Evolutionary conservation across 2,329 filamentous ascomycete genomes (phyloP), one percentile per base, ranked within the genome.

Genomic region (Endothia cerciana): DNA sequence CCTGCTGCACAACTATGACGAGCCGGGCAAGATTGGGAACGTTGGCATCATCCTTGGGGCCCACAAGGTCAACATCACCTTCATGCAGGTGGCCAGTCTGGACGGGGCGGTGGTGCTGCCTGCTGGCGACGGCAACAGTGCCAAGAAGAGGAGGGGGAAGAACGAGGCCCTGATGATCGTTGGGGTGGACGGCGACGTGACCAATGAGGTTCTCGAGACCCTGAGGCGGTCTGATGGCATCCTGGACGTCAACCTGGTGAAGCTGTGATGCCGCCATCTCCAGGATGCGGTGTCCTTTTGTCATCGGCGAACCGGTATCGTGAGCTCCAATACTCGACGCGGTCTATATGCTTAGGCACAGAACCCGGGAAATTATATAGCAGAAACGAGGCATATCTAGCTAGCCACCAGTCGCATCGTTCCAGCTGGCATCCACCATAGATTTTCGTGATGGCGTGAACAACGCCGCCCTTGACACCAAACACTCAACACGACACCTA

Each of bases 101-200:
- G 82, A 83, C 65, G 75, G 47, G 55, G 68, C 73, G 19, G 71
- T 65, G 19, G 71, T 65, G 13, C 69, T 40, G 41, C 72, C 72
- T 11, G 60, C 66, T 45, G 68, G 72, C 69, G 40, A 72, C 69
- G 28, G 73, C 71, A 22, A 69, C 70, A 7, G 70, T 66, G 17
- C 66, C 65, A 13, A 63, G 72, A 71, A 67, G 69, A 60, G 67
- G 69, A 71, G 73, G 36, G 78, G 75, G 36, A 79, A 76, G 59
- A 87, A 88, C 53, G 92, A 94, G 77, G 91, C 92, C 11, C 77
- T 94, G 70, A 94, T 94, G 91, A 94, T 94, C 71, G 71, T 94
- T 60, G 90, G 91, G 0, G 87, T 94, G 11, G 88, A 91, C 72
- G 85, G 86, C 2, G 81, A 83, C 3, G 87, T 93, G 22, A 84